phyloP scores from a whole-genome alignment of 495 filamentous ascomycete species.

The Schizothecium vesticola region DNA sequence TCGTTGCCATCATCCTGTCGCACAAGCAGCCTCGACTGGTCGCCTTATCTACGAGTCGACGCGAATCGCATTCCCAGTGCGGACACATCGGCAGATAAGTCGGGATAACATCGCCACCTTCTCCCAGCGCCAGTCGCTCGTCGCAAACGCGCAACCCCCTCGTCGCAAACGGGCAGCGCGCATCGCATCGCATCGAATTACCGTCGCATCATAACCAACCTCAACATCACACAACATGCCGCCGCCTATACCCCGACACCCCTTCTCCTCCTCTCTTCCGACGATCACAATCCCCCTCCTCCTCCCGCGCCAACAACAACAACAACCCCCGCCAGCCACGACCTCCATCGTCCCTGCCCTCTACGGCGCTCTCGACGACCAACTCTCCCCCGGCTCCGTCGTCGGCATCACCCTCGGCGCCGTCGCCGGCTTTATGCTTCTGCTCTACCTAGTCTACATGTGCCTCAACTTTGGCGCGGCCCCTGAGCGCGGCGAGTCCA shows the following conservation, averaged over 20 bases:
- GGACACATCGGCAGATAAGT: not conserved
- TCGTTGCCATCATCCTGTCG: not conserved
- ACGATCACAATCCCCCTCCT: not conserved
- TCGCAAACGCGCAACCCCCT: not conserved
- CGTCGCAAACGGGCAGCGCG: too few relatives aligned
- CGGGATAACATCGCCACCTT: not conserved
- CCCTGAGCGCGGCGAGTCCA: slow-evolving; percentile 15
- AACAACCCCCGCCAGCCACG: not conserved
- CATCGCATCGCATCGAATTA: not conserved
- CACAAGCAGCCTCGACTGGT: not conserved
- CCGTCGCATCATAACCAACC: not conserved
- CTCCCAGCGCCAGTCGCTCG: not conserved
- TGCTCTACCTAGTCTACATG: slow-evolving; percentile 70
- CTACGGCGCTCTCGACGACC: slow-evolving; percentile 56
- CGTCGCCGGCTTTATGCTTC: slow-evolving; percentile 73
- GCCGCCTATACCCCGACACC: not conserved
- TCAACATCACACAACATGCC: not conserved
- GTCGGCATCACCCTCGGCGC: slow-evolving; percentile 78
- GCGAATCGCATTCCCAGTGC: not conserved
- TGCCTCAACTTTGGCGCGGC: slow-evolving; percentile 50
- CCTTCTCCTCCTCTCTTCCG: not conserved
- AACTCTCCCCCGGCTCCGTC: slow-evolving; percentile 65
- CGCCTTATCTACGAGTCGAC: not conserved
- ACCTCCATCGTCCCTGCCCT: slow-evolving; percentile 53
- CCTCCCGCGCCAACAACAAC: not conserved